Conservation (phyloP, 2,329 filamentous ascomycete genomes). For the Neophaeococcomyces mojaviensis region DNA sequence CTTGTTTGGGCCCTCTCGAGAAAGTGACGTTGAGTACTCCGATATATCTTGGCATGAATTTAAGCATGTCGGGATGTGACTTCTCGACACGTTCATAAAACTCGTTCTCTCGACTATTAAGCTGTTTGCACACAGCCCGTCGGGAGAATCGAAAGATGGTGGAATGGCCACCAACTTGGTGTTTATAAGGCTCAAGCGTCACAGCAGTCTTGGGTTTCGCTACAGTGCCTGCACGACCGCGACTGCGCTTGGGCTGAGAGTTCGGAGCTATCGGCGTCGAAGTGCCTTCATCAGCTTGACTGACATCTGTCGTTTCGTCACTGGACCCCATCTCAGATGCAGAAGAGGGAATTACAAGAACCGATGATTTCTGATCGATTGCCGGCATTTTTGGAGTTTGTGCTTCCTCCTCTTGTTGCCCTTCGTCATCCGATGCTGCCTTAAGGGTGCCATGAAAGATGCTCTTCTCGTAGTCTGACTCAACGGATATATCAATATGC, state of each 20-base stretch:
- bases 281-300: slow-evolving; percentile 47
- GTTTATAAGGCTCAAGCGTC: slow-evolving; percentile 91
- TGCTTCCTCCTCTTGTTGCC: slow-evolving; percentile 14
- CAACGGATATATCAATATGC: slow-evolving; percentile 56
- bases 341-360: slow-evolving; percentile 27
- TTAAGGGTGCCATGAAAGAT: slow-evolving; percentile 45
- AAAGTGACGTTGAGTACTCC: slow-evolving; percentile 95
- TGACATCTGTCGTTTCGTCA: slow-evolving; percentile 42
- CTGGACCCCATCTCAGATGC: slow-evolving; percentile 38
- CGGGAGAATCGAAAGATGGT: slow-evolving; percentile 94
- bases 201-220: slow-evolving; percentile 71
- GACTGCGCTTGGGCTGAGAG: slow-evolving; percentile 26
- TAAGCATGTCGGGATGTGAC: slow-evolving; percentile 78
- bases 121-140: slow-evolving; percentile 91
- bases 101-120: slow-evolving; percentile 96
- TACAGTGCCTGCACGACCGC: slow-evolving; percentile 11
- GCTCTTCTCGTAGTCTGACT: slow-evolving; percentile 53
- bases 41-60: slow-evolving; percentile 82
- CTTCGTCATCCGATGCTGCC: slow-evolving; percentile 13
- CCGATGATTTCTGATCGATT: slow-evolving; percentile 12
- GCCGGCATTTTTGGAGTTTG: slow-evolving; percentile 13
- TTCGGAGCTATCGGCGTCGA: slow-evolving; percentile 41
- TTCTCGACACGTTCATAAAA: slow-evolving; percentile 96
- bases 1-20: slow-evolving; percentile 66
- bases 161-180: slow-evolving; percentile 95